Evolutionary conservation across 331 rosid genomes (phyloP).

Genomic region (Quercus phellos): DNA sequence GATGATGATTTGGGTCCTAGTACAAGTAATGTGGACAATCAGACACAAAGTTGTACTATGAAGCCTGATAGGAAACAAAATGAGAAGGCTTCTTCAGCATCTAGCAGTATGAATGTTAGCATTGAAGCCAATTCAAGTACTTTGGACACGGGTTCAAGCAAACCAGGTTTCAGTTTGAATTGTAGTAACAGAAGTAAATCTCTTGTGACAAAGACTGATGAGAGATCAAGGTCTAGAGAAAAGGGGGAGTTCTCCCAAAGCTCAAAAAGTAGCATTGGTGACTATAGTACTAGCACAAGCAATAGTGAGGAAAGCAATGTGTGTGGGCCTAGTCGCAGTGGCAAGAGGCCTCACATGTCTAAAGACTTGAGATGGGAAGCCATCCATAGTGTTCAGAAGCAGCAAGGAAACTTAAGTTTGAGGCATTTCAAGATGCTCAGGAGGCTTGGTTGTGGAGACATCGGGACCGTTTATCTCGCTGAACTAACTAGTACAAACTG

Average conservation of each 20-base stretch:
- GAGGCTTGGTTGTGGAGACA: slow-evolving; percentile 96
- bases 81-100: slow-evolving; percentile 40
- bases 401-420: slow-evolving; percentile 66
- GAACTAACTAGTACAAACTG: slow-evolving; percentile 73
- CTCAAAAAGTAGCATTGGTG: slow-evolving; percentile 97
- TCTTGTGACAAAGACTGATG: slow-evolving; percentile 48
- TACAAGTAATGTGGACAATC: slow-evolving; percentile 41
- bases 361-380: slow-evolving; percentile 97
- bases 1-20: slow-evolving; percentile 40
- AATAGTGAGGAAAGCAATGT: slow-evolving; percentile 84
- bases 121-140: slow-evolving; percentile 46
- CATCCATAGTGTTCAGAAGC: slow-evolving; percentile 55
- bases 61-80: slow-evolving; percentile 44
- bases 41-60: slow-evolving; percentile 27
- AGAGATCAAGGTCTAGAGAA: slow-evolving; percentile 78
- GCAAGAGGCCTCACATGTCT: slow-evolving; percentile 95
- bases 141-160: slow-evolving; percentile 39
- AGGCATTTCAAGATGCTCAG: slow-evolving; percentile 69
- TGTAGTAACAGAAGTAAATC: slow-evolving; percentile 51
- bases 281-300: slow-evolving; percentile 84
- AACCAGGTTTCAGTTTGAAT: slow-evolving; percentile 40
- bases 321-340: slow-evolving; percentile 75
- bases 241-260: slow-evolving; percentile 87
- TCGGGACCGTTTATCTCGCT: slow-evolving; percentile 95
- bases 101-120: slow-evolving; percentile 47